Evolutionary conservation across 2,329 filamentous ascomycete species (phyloP).

Genomic region (Penicillium brasilianum): DNA sequence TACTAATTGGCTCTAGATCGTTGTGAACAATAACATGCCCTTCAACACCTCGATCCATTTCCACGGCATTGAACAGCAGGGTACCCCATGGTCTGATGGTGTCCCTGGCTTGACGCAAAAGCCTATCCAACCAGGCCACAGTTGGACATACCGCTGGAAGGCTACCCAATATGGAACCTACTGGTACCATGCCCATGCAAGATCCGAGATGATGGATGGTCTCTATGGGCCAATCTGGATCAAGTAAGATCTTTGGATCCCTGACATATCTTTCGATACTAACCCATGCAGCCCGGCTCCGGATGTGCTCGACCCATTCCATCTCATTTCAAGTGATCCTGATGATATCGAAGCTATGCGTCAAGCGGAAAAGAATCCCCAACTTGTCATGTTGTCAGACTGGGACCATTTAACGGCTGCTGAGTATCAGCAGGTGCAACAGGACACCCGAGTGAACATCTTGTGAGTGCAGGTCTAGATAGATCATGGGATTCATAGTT

Average conservation of each 20-base stretch:
- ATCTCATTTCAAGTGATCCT: slow-evolving; percentile 52
- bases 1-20: slow-evolving; percentile 21
- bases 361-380: slow-evolving; percentile 54
- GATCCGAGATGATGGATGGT: slow-evolving; percentile 63
- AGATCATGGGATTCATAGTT: not conserved
- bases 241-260: slow-evolving; percentile 19
- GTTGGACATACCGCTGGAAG: slow-evolving; percentile 57
- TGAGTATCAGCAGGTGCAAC: slow-evolving; percentile 44
- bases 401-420: slow-evolving; percentile 61
- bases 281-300: slow-evolving; percentile 44
- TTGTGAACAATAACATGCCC: slow-evolving; percentile 39
- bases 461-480: not conserved
- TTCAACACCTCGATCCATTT: slow-evolving; percentile 41
- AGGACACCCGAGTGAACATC: slow-evolving; percentile 30
- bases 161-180: slow-evolving; percentile 25
- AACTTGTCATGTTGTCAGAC: slow-evolving; percentile 60
- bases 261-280: slow-evolving; percentile 30
- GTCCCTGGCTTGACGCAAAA: slow-evolving; percentile 62
- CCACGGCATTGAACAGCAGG: slow-evolving; percentile 52
- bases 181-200: slow-evolving; percentile 58
- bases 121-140: slow-evolving; percentile 56
- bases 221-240: slow-evolving; percentile 57
- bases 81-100: slow-evolving; percentile 64
- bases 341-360: slow-evolving; percentile 52
- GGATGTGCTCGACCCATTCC: slow-evolving; percentile 54